Evolutionary conservation across 2,329 filamentous ascomycete species (phyloP), one percentile per base, ranked within the genome.

Genomic region (Magnaporthiopsis rhizophila): DNA sequence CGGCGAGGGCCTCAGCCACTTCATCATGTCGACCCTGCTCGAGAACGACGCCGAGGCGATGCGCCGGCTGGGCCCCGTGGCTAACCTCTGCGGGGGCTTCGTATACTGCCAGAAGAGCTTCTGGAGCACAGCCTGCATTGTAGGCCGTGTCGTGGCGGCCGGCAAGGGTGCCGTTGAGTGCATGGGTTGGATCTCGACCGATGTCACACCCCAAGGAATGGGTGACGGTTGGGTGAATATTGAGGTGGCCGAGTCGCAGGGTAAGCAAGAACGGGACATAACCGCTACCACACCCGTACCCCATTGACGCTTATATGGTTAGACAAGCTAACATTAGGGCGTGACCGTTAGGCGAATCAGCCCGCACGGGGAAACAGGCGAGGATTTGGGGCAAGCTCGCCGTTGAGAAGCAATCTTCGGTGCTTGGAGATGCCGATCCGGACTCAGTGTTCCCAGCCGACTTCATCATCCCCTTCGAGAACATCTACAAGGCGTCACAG

Each of bases 161-260:
- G 83, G 84, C 9, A 81, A 81, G 63, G 86, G 85, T 3, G 82
- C 86, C 21, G 81, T 81, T 0, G 86, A 89, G 71, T 86, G 86
- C 71, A 86, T 89, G 84, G 86, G 86, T 62, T 88, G 87, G 87
- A 79, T 89, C 63, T 87, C 85, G 13, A 86, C 83, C 36, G 82
- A 86, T 63, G 78, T 88, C 24, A 70, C 80, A 1, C 86, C 86
- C 0, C 72, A 77, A 15, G 81, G 79, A 0, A 69, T 82, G 21
- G 75, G 74, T 8, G 81, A 86, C 60, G 84, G 85, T 12, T 88
- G 86, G 84, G 73, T 87, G 24, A 82, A 85, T 65, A 79, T 88
- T 60, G 80, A 84, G 28, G 81, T 81, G 18, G 80, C 85, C 62
- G 78, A 83, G 62, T 77, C 84, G 32, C 73, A 76, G 57, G 82